A percentile compares a stretch with the other conserved stretches of the same genome.
phyloP scores from a whole-genome alignment of 805 yeast species.

The Brettanomyces sp. region DNA sequence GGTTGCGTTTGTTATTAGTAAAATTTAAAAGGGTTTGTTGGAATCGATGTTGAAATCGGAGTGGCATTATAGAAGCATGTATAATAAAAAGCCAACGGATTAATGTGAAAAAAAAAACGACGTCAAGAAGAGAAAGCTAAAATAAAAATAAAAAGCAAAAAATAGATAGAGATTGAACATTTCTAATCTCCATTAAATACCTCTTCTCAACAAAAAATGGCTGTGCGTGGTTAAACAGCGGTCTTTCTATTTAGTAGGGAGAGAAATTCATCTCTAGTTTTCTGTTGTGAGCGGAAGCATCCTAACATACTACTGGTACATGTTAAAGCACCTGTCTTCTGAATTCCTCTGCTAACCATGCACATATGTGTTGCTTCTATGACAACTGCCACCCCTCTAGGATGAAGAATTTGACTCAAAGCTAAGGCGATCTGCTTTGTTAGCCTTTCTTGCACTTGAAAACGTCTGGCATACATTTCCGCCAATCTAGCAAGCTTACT shows the following conservation, averaged over 20 bases:
- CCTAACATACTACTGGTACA: conserved; percentile 97
- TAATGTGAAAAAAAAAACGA: too few relatives aligned
- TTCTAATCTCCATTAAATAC: not conserved
- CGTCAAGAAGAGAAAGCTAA: too few relatives aligned
- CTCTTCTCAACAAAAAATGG: not conserved
- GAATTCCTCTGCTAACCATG: conserved; percentile 97
- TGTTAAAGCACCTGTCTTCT: conserved; percentile 88
- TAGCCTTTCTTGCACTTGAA: conserved; percentile 96
- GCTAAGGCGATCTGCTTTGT: conserved; percentile 98
- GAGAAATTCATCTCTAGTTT: conserved; percentile 93
- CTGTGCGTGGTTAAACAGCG: not conserved
- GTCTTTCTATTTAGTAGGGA: conserved; percentile 58
- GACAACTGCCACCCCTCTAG: conserved; percentile 96
- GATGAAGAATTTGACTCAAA: conserved; percentile 77
- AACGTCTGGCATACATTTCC: conserved; percentile 90
- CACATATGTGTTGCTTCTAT: conserved; percentile 99
- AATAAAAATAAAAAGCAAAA: too few relatives aligned
- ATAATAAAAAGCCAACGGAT: not conserved
- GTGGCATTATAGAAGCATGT: not conserved
- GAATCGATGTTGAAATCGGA: not conserved
- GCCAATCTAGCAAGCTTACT: conserved; percentile 92
- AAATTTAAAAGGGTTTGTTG: not conserved
- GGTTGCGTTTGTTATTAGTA: not conserved
- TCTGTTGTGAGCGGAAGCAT: conserved; percentile 85
- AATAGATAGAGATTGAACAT: too few relatives aligned